Percentiles rank a stretch among this genome's conserved stretches.
Conservation (phyloP, 164 flowering plant genomes). For the Pachysandra terminalis region DNA sequence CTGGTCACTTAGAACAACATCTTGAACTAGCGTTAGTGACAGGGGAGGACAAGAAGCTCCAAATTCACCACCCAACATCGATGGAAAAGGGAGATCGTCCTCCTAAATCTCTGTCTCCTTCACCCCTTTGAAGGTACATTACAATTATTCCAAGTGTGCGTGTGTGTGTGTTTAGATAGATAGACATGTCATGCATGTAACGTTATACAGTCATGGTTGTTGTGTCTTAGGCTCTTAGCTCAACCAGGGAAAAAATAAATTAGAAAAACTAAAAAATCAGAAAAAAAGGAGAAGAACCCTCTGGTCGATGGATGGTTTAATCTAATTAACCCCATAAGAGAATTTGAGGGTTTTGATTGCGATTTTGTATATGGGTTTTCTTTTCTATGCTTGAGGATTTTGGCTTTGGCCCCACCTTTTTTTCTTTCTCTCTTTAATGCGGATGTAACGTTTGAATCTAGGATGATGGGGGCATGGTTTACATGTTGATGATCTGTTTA, state of each 20-base stretch:
- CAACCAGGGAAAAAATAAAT: background rate
- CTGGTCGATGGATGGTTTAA: background rate
- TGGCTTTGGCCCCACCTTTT: background rate
- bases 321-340: slow-evolving; percentile 2
- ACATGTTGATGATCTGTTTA: background rate
- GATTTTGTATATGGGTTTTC: background rate
- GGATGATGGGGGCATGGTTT: background rate
- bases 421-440: background rate
- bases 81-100: slow-evolving; percentile 11
- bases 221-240: background rate
- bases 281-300: background rate
- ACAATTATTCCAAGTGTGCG: background rate
- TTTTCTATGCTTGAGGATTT: background rate
- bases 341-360: background rate
- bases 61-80: slow-evolving; percentile 5
- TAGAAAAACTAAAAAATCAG: background rate
- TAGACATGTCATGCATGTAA: background rate
- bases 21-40: too few relatives aligned
- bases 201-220: background rate
- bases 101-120: background rate
- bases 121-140: slow-evolving; percentile 19
- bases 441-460: background rate
- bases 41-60: too few relatives aligned
- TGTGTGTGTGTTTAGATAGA: background rate
- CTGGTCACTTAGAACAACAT: background rate